Evolutionary conservation across 768 basidiomycete genomes (phyloP), one percentile per base, ranked within the genome.

Genomic region (Auricularia cornea): DNA sequence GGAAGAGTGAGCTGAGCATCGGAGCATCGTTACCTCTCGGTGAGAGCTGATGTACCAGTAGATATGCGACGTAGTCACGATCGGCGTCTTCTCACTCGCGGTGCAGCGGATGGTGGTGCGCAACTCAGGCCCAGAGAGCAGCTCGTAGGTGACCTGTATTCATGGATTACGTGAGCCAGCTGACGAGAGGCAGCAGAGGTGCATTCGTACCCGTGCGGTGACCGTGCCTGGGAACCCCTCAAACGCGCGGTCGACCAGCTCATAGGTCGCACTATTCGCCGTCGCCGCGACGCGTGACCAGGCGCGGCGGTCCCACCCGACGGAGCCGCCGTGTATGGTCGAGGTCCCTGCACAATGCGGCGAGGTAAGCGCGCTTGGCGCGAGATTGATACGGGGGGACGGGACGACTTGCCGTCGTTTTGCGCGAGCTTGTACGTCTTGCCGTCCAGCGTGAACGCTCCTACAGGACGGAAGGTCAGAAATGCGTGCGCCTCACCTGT

Each of bases 251-350:
- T 57, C 85, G 28, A 83, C 31, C 63, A 82, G 81, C 61, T 76
- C 76, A 69, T 79, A 86, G 0, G 81, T 83, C 2, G 85, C 81
- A 60, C 81, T 81, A 1, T 76, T 79, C 20, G 74, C 65, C 4
- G 77, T 74, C 65, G 73, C 75, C 14, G 73, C 71, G 0, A 79
- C 77, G 5, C 83, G 64, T 2, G 78, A 82, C 84, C 84, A 86
- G 70, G 80, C 81, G 4, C 80, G 78, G 18, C 79, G 76, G 67
- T 86, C 85, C 78, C 80, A 87, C 20, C 84, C 84, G 60, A 76
- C 71, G 16, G 77, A 76, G 1, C 84, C 83, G 0, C 84, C 84
- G 68, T 85, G 84, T 1, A 85, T 72, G 2, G 82, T 84, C 31
- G 81, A 80, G 70, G 79, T 67, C 6, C 70, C 51, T 52, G 51